Base-by-base conservation (phyloP, 2,329 filamentous ascomycete species). In the Colletotrichum magnum region DNA sequence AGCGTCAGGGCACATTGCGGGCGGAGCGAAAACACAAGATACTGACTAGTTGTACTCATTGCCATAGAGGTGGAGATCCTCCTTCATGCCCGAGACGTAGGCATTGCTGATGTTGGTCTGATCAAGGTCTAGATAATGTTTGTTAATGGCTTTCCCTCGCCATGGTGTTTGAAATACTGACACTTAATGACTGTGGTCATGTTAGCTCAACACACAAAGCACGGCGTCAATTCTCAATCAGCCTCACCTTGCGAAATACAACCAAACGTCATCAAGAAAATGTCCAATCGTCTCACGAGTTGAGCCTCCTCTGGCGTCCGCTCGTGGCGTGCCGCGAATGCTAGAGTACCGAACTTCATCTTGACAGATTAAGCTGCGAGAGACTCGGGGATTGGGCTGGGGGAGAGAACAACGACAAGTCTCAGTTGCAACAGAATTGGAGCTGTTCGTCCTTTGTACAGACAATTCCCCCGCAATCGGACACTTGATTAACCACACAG, bases 51-150 rank as follows among this genome's bases (percentile, higher is more conserved):
- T 69, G 54, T 80, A 69, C 75, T 86, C 77, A 45, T 83, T 82
- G 7, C 83, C 84, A 15, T 81, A 81, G 66, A 88, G 79, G 2
- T 73, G 83, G 18, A 86, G 76, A 24, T 86, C 84, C 57, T 85
- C 82, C 59, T 80, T 80, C 79, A 85, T 84, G 4, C 84, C 84
- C 13, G 81, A 83, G 10, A 86, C 83, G 71, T 85, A 85, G 6
- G 84, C 84, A 74, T 85, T 85, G 48, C 58, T 75, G 16, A 82
- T 76, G 48, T 81, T 82, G 16, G 76, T 79, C n/a, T 80, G 77
- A 58, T 82, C 80, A 10, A 82, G 78, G 54, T 65, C 66, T 69
- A 58, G 21, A 28, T 24, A 18, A 15, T 28, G 9, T 18, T 13
- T 13, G 36, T 62, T 12, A 54, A 39, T 36, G 75, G 79, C 64